Percentiles rank a stretch among this genome's conserved stretches.
phyloP scores from a whole-genome alignment of 1,284 basidiomycete species.

The Retiboletus flavoniger region DNA sequence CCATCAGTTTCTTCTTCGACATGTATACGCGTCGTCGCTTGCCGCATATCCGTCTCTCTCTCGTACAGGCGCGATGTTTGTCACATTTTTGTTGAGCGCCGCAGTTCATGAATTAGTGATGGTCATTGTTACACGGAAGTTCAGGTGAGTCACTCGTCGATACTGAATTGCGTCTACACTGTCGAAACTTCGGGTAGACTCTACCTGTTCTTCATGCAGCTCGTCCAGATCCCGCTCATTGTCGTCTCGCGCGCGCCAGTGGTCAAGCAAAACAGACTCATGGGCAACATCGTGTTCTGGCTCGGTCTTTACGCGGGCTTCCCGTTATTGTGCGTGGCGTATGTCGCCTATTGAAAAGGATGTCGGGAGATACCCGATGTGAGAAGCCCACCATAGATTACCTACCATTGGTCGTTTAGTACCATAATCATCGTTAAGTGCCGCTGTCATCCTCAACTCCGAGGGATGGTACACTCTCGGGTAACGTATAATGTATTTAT shows the following conservation, averaged over 20 bases:
- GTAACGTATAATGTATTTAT: neutral
- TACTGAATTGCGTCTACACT: neutral
- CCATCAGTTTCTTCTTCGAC: conserved; percentile 90
- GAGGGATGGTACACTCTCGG: neutral
- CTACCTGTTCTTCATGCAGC: conserved; percentile 77
- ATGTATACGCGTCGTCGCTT: conserved; percentile 91
- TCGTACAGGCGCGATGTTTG: conserved; percentile 77
- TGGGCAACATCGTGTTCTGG: conserved; percentile 92
- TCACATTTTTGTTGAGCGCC: conserved; percentile 91
- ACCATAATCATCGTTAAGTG: neutral
- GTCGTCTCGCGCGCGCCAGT: conserved; percentile 72
- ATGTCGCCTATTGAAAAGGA: conserved; percentile 63
- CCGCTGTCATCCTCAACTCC: neutral
- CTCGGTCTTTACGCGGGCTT: conserved; percentile 87
- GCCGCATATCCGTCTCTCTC: conserved; percentile 69
- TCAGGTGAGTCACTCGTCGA: conserved; percentile 48
- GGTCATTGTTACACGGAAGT: conserved; percentile 92
- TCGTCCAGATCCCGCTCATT: conserved; percentile 92
- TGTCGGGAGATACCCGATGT: conserved; percentile 65
- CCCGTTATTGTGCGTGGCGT: conserved; percentile 88
- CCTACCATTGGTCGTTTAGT: neutral
- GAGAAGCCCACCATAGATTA: conserved; percentile 12
- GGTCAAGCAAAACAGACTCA: conserved; percentile 75
- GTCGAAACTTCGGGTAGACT: conserved; percentile 44
- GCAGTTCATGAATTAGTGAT: conserved; percentile 94